These are phyloP conservation scores for Benincasa hispida DNA, from an alignment of 306 rosid species.

Conservation along the genomic window DNA sequence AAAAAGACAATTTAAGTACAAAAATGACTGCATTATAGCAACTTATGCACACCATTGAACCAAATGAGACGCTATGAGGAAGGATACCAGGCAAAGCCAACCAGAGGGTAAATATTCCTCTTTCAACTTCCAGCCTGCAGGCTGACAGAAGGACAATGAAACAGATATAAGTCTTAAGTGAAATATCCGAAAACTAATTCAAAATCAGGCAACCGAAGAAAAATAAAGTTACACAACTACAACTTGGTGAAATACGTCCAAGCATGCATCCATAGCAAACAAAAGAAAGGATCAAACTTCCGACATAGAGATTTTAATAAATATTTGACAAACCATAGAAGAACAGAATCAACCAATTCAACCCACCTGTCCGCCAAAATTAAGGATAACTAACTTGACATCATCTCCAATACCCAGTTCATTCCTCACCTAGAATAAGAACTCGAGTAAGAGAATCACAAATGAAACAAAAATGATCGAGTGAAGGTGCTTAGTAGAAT, in stretches of 20 bases:
- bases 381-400: constrained; percentile 76
- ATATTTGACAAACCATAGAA: neutral
- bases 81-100: constrained; percentile 83
- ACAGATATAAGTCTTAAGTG: neutral
- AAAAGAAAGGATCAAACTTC: neutral
- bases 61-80: constrained; percentile 5
- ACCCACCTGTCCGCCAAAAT: constrained; percentile 94
- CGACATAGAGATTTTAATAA: neutral
- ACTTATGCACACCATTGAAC: constrained; percentile 2
- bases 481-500: constrained; percentile 9
- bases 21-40: constrained; percentile 3
- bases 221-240: neutral
- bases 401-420: constrained; percentile 54
- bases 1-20: constrained; percentile 5
- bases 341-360: neutral
- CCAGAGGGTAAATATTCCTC: constrained; percentile 86
- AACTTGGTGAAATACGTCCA: neutral
- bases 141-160: constrained; percentile 46
- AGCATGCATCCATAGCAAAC: neutral
- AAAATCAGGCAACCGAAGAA: neutral
- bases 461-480: constrained; percentile 5
- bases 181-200: neutral
- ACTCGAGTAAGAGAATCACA: constrained; percentile 2
- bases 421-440: constrained; percentile 60
- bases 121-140: constrained; percentile 84